Percentiles rank a stretch among this genome's conserved stretches.
Evolutionary conservation across 2,329 filamentous ascomycete species (phyloP).

Genomic region (Aspergillus terreus): DNA sequence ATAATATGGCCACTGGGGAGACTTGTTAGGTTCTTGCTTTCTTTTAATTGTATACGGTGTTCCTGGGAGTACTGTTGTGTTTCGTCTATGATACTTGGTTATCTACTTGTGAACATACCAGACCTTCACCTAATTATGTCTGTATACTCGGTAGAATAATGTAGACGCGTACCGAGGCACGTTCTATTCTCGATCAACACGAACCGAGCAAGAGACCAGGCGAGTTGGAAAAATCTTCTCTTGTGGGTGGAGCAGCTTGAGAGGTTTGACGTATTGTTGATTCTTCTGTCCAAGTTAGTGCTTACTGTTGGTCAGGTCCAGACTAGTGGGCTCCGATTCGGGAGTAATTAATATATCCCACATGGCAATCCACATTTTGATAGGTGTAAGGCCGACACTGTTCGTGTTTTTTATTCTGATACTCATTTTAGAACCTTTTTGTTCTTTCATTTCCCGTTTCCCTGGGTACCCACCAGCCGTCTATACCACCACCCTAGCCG

Average conservation of each 20-base stretch:
- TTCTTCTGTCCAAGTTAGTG: background rate
- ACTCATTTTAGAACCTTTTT: background rate
- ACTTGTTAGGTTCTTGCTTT: background rate
- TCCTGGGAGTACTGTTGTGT: background rate
- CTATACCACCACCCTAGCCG: no score
- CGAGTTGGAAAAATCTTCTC: no score
- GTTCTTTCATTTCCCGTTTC: background rate
- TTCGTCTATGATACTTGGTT: no score
- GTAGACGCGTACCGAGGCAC: background rate
- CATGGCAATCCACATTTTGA: background rate
- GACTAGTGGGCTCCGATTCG: background rate
- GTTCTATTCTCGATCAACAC: background rate
- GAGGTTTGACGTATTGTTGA: no score
- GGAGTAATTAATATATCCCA: background rate
- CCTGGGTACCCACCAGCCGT: no score
- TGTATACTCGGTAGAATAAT: no score
- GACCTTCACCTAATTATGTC: no score
- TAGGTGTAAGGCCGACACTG: background rate
- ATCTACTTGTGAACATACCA: no score
- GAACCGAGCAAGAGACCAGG: background rate
- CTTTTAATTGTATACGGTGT: background rate
- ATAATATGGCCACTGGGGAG: slow-evolving; percentile 14
- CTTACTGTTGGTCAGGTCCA: background rate
- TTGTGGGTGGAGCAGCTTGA: no score
- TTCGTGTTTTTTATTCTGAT: background rate